A percentile compares a stretch with the other conserved stretches of the same genome.
Conservation (phyloP, 164 flowering plant genomes). For the Saururus chinensis region DNA sequence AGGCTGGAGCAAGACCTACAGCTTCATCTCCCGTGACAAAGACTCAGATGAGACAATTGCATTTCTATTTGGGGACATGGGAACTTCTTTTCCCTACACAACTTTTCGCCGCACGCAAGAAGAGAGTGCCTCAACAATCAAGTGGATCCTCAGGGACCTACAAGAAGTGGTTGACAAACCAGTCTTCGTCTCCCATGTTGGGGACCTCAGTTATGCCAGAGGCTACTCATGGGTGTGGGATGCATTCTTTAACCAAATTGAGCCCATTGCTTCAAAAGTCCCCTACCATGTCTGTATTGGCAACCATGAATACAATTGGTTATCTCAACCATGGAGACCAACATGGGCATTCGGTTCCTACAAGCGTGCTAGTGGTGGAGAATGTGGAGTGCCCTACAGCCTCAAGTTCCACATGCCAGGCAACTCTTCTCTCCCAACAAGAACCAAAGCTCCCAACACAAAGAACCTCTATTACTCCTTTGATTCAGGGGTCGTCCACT, state of each 20-base stretch:
- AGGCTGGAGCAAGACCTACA: slow-evolving; percentile 77
- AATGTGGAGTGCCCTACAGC: slow-evolving; percentile 96
- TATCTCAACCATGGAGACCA: slow-evolving; percentile 87
- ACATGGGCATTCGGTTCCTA: slow-evolving; percentile 56
- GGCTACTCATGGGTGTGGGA: slow-evolving; percentile 99
- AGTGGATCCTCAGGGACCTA: slow-evolving; percentile 87
- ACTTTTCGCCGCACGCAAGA: slow-evolving; percentile 88
- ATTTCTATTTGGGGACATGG: slow-evolving; percentile 94
- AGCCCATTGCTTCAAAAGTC: slow-evolving; percentile 78
- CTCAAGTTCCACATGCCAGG: slow-evolving; percentile 92
- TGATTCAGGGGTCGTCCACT: slow-evolving; percentile 71
- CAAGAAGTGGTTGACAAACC: slow-evolving; percentile 81
- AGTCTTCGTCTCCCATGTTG: slow-evolving; percentile 83
- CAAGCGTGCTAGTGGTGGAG: slow-evolving; percentile 85
- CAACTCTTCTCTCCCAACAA: slow-evolving; percentile 69
- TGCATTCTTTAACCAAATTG: slow-evolving; percentile 69
- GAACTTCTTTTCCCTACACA: slow-evolving; percentile 65
- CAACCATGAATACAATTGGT: slow-evolving; percentile 97
- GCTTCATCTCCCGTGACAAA: slow-evolving; percentile 49
- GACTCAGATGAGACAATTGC: slow-evolving; percentile 68
- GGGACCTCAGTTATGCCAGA: slow-evolving; percentile 97
- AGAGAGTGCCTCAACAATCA: slow-evolving; percentile 73
- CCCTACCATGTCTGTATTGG: slow-evolving; percentile 97
- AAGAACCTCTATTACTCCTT: slow-evolving; percentile 79
- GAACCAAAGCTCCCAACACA: slow-evolving; percentile 66